Evolutionary conservation across 768 basidiomycete species (phyloP).

Genomic region (Sistotremastrum suecicum): DNA sequence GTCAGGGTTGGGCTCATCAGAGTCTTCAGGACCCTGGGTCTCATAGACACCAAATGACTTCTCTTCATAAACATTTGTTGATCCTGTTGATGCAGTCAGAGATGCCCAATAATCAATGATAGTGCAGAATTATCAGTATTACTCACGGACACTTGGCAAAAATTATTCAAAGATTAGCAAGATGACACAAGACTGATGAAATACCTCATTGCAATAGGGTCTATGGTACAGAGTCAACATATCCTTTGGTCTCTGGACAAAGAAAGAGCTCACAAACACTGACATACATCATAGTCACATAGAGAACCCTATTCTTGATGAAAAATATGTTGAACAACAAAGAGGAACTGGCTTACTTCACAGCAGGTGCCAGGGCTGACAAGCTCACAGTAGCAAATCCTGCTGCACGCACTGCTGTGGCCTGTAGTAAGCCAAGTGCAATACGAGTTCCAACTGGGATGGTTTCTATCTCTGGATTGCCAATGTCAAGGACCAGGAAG

Average conservation of each 20-base stretch:
- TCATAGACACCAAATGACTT: conserved; percentile 72
- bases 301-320: conserved; percentile 50
- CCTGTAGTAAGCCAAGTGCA: conserved; percentile 65
- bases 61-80: conserved; percentile 92
- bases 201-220: conserved; percentile 72
- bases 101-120: not conserved
- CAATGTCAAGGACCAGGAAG: conserved; percentile 81
- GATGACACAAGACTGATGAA: conserved; percentile 1
- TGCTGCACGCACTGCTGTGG: conserved; percentile 68
- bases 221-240: conserved; percentile 19
- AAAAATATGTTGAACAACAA: conserved; percentile 2
- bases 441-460: conserved; percentile 64
- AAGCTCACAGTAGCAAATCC: conserved; percentile 75
- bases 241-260: not conserved
- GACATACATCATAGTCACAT: conserved; percentile 91
- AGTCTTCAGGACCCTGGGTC: conserved; percentile 21
- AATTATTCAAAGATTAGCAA: not conserved
- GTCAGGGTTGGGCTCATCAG: conserved; percentile 34
- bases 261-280: conserved; percentile 47
- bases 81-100: conserved; percentile 25
- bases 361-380: conserved; percentile 68
- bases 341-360: conserved; percentile 43
- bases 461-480: conserved; percentile 48
- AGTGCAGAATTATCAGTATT: not conserved
- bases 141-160: not conserved